phyloP scores from a whole-genome alignment of 495 filamentous ascomycete species.

The Chaetomium tenue region DNA sequence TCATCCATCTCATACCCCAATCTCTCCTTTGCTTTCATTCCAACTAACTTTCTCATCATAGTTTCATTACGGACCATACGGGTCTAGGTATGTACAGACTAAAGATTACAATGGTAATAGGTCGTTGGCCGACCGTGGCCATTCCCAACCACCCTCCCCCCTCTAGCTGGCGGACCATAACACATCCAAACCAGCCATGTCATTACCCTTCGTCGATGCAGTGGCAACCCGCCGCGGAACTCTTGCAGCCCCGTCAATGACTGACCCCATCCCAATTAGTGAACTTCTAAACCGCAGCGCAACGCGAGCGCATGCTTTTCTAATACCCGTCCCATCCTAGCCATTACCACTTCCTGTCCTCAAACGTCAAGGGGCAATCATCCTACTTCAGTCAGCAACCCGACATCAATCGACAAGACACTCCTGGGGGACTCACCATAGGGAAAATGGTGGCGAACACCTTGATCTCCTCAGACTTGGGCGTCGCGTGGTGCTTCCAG shows the following conservation, averaged over 20 bases:
- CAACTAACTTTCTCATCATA: background rate
- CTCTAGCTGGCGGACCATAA: background rate
- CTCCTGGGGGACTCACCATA: slow-evolving; percentile 58
- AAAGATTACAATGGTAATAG: slow-evolving; percentile 30
- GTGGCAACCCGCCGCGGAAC: background rate
- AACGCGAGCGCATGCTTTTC: too few relatives aligned
- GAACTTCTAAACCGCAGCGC: background rate
- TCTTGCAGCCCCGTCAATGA: background rate
- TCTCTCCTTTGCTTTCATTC: background rate
- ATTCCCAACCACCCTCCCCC: background rate
- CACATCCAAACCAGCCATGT: background rate
- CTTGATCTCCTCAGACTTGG: slow-evolving; percentile 86
- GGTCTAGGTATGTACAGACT: slow-evolving; percentile 24
- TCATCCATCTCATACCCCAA: background rate
- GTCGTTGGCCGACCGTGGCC: slow-evolving; percentile 10
- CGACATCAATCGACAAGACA: background rate
- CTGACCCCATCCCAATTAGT: slow-evolving; percentile 3
- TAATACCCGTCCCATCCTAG: background rate
- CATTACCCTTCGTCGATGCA: slow-evolving; percentile 2
- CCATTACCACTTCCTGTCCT: slow-evolving; percentile 44
- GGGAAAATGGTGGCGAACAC: slow-evolving; percentile 99
- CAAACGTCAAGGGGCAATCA: slow-evolving; percentile 66
- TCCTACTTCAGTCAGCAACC: slow-evolving; percentile 43
- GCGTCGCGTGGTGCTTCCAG: slow-evolving; percentile 85
- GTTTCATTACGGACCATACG: slow-evolving; percentile 4